Evolutionary conservation across 2,329 filamentous ascomycete genomes (phyloP), one percentile per base, ranked within the genome.

Genomic region (Aspergillus uvarum): DNA sequence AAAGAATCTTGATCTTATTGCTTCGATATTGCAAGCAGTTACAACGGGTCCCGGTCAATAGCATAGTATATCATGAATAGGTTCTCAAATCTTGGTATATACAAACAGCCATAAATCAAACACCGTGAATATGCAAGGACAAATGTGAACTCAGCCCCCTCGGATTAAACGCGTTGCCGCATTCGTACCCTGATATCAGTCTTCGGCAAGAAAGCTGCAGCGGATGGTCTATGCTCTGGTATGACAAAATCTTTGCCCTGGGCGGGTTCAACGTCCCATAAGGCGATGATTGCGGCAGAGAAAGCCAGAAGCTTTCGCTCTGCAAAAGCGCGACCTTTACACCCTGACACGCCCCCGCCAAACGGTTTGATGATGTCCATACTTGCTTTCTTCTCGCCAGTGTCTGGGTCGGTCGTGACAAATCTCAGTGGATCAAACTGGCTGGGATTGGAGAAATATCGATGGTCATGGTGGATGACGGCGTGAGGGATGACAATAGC

Each of bases 201-300:
- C 49, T 72, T 77, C 10, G 85, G 85, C 59, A 79, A 74, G 65
- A 80, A 82, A 14, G 84, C 78, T 2, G 78, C 80, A 56, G 77
- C 80, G 5, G 80, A 81, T 63, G 77, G 79, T 66, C 69, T 77
- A 67, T 79, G 78, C 47, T 72, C 74, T 0, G 86, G 86, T 48
- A 87, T 75, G 19, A 75, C 75, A 80, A 85, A 85, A 0, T 72
- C 74, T 6, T 73, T 74, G 16, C 77, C 77, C 51, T 70, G 71
- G 0, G 73, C 76, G 0, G 82, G 77, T 56, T 82, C 74, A 59
- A 87, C 80, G 48, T 87, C 81, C 83, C 84, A 87, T 66, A 84
- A 77, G 5, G 78, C 74, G 21, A 87, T 67, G 22, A 87, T 78
- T 1, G 80, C 78, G 16, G 83, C 83, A 1, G 79, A 77, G 49